Conservation (phyloP, 768 basidiomycete species). For the Saitozyma podzolica region DNA sequence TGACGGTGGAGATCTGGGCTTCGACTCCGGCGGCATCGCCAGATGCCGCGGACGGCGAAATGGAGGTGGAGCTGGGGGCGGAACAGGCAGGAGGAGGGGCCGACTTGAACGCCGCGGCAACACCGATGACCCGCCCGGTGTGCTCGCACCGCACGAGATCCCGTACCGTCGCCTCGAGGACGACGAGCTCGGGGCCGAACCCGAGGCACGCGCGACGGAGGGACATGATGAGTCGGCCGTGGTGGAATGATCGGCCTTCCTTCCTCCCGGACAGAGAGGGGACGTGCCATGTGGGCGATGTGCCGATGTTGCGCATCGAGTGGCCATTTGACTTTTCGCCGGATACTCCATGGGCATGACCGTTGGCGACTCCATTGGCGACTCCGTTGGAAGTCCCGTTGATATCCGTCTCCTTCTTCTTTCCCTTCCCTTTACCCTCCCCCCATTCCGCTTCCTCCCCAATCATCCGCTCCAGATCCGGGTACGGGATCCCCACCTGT, state of each 20-base stretch:
- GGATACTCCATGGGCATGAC: conserved; percentile 5
- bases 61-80: too few species aligned
- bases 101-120: conserved; percentile 40
- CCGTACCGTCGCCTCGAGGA: conserved; percentile 49
- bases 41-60: background rate
- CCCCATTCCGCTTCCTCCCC: conserved; percentile 5
- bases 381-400: background rate
- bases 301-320: background rate
- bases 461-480: conserved; percentile 51
- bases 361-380: conserved; percentile 1
- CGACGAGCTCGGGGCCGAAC: conserved; percentile 32
- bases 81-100: background rate
- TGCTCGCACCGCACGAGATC: conserved; percentile 61
- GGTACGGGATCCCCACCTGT: conserved; percentile 88
- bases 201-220: conserved; percentile 70
- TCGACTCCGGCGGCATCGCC: too few species aligned
- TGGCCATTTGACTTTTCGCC: background rate
- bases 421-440: conserved; percentile 14
- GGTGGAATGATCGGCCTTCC: conserved; percentile 87
- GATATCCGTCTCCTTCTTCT: conserved; percentile 6
- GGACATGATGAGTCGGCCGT: conserved; percentile 82
- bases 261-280: conserved; percentile 31
- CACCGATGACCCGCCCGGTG: conserved; percentile 56
- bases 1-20: conserved; percentile 39
- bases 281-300: conserved; percentile 31